Conservation (phyloP, 768 basidiomycete species). For the Tylopilus subfusipes region DNA sequence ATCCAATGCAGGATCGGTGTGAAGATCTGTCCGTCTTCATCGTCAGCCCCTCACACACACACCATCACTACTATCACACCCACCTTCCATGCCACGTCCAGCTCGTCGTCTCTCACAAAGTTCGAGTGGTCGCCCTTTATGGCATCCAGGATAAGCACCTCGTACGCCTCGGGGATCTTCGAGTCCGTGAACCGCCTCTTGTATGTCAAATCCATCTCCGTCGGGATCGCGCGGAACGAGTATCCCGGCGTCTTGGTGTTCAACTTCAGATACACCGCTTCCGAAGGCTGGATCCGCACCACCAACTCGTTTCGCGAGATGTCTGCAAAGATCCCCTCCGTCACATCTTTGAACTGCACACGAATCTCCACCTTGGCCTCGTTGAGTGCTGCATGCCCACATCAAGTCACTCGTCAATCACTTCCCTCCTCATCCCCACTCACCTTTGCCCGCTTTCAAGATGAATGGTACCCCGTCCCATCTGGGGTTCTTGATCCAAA, state of each 20-base stretch:
- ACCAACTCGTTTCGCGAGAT: constrained; percentile 97
- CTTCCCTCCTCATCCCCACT: constrained; percentile 20
- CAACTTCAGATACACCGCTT: constrained; percentile 95
- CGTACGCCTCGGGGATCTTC: constrained; percentile 95
- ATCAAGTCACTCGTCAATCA: constrained; percentile 10
- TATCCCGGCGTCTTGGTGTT: constrained; percentile 95
- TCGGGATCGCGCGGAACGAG: constrained; percentile 84
- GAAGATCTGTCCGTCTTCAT: constrained; percentile 64
- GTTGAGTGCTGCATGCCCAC: constrained; percentile 67
- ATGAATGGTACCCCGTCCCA: constrained; percentile 99
- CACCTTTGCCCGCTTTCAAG: constrained; percentile 96
- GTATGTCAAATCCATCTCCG: constrained; percentile 98
- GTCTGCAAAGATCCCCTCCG: constrained; percentile 94
- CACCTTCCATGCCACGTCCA: constrained; percentile 98
- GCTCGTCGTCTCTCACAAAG: constrained; percentile 96
- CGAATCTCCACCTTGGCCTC: constrained; percentile 99
- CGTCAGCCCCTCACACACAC: constrained; percentile 6
- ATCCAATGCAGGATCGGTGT: constrained; percentile 96
- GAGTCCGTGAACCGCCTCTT: constrained; percentile 88
- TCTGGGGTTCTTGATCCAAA: constrained; percentile 91
- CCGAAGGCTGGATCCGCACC: constrained; percentile 92
- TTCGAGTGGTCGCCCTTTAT: constrained; percentile 99
- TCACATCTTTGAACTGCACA: constrained; percentile 97
- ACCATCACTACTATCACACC: constrained; percentile 17
- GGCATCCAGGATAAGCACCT: constrained; percentile 92